Percentiles rank a stretch among this genome's conserved stretches.
These are phyloP conservation scores for Cystobasidium ongulense DNA, from an alignment of 768 basidiomycete genomes.

Conservation along the genomic window DNA sequence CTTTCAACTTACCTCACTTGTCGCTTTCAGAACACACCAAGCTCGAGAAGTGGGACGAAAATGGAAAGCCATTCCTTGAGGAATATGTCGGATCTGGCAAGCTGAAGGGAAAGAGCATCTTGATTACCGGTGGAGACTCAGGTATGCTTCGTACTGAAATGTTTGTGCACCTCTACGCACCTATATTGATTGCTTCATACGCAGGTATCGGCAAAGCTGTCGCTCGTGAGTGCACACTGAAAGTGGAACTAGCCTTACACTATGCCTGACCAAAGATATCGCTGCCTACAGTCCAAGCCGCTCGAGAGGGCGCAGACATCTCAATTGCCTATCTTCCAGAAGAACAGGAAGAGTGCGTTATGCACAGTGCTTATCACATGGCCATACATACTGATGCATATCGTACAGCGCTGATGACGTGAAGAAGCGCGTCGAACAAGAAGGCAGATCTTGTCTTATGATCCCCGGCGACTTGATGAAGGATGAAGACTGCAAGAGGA, in stretches of 20 bases:
- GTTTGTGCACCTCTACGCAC: background rate
- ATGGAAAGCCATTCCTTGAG: constrained; percentile 21
- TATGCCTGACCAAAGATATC: constrained; percentile 42
- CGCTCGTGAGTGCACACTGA: constrained; percentile 5
- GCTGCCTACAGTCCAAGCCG: constrained; percentile 43
- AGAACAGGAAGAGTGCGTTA: constrained; percentile 52
- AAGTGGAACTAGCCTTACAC: background rate
- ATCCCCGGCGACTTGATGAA: constrained; percentile 49
- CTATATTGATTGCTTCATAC: background rate
- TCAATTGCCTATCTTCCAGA: constrained; percentile 53
- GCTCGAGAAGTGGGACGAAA: constrained; percentile 20
- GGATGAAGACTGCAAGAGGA: constrained; percentile 48
- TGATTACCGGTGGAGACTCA: constrained; percentile 54
- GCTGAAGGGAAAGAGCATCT: constrained; percentile 50
- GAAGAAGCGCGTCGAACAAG: constrained; percentile 51
- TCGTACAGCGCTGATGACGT: constrained; percentile 48
- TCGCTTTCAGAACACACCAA: constrained; percentile 26
- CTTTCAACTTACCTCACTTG: too few species aligned
- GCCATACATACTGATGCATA: background rate
- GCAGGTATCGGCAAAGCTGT: constrained; percentile 36
- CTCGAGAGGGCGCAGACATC: constrained; percentile 49
- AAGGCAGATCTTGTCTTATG: constrained; percentile 45
- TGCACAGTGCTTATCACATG: too few species aligned
- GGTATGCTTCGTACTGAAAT: background rate
- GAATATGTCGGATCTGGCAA: constrained; percentile 54